Base-by-base conservation (phyloP, 1,284 basidiomycete species). In the Cystobasidium pallidum region DNA sequence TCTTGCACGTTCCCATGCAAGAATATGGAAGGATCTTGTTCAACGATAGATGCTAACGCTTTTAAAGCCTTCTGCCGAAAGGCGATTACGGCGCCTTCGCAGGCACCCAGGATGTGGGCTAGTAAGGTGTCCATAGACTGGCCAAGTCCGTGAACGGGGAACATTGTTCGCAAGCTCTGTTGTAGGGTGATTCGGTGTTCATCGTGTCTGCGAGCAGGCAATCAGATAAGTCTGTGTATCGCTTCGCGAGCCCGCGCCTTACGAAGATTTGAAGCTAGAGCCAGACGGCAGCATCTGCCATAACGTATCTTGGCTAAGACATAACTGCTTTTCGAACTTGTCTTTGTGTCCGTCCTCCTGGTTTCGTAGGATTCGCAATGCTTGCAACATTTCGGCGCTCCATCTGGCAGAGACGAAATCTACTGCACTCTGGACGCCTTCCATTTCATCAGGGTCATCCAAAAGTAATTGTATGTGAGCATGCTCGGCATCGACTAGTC, bases 61-160 rank as follows among this genome's bases (percentile, higher is more conserved):
- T 90, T 86, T 49, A 97, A 83, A 0, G 93, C 94, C 79, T 96
- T 96, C 0, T 92, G 93, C 41, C 93, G 86, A 83, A 94, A 89
- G 76, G 89, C 91, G 28, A 95, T 92, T 2, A 88, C 86, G 1
- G 89, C 85, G 0, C 90, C 88, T 78, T 93, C 91, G 74, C 94
- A 85, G 1, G 91, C 87, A 66, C 84, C 81, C 26, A 95, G 79
- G 24, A 94, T 87, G 19, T 89, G 87, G 36, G 86, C 88, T 3
- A 96, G 81, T 62, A 95, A 90, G 0, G 89, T 87, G 47, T 89
- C 86, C 79, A 94, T 92, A 0, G 89, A 90, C 70, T 86, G 88
- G 72, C 86, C 86, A 58, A 95, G 82, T 51, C 85, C 85, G 73
- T 91, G 89, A 26, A 88, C 85, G 0, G 87, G 86, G 19, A 90